Conservation (phyloP, 2,329 filamentous ascomycete species). For the Trichoderma sp. region DNA sequence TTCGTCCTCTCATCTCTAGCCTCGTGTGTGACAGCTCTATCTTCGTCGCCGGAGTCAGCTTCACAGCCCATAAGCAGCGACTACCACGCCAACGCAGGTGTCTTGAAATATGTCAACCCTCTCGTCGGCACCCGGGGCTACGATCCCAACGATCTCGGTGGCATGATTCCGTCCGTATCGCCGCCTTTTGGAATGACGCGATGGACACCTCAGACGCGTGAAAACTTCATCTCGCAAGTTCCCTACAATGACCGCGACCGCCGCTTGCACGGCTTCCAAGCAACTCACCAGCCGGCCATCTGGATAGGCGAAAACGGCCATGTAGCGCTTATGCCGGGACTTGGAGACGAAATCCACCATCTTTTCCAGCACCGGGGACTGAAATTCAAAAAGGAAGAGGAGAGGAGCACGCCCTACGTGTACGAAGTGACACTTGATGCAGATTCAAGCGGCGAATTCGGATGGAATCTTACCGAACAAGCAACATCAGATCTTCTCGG, state of each 20-base stretch:
- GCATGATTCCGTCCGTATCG: constrained; percentile 45
- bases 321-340: constrained; percentile 47
- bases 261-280: constrained; percentile 53
- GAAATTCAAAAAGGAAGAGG: constrained; percentile 48
- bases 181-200: constrained; percentile 54
- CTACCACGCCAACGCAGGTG: constrained; percentile 40
- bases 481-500: constrained; percentile 40
- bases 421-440: constrained; percentile 51
- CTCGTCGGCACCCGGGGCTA: constrained; percentile 41
- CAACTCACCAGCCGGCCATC: constrained; percentile 56
- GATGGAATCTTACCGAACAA: constrained; percentile 44
- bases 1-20: neutral
- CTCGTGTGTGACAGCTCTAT: neutral
- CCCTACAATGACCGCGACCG: constrained; percentile 50
- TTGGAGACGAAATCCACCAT: constrained; percentile 38
- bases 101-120: constrained; percentile 42
- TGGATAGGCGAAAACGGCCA: constrained; percentile 57
- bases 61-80: neutral
- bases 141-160: constrained; percentile 41
- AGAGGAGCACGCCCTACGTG: constrained; percentile 50
- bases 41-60: neutral
- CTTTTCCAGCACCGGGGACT: constrained; percentile 49
- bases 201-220: constrained; percentile 54
- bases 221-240: constrained; percentile 55
- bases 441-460: constrained; percentile 38